Base-by-base conservation (phyloP, 2,329 filamentous ascomycete species). In the Colletotrichum sp. region DNA sequence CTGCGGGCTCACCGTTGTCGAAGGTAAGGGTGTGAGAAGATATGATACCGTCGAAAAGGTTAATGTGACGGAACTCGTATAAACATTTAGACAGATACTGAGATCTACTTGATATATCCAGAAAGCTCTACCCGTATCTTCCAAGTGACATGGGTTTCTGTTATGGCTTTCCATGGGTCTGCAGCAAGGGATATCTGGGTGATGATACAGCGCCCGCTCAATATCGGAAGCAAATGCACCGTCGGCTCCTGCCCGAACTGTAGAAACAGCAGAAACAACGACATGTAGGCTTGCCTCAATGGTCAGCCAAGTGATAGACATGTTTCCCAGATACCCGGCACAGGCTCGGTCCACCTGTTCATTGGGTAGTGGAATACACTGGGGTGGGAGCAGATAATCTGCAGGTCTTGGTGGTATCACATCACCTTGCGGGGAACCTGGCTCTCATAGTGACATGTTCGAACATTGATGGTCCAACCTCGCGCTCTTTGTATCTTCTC, bases 361-460 rank as follows among this genome's bases (percentile, higher is more conserved):
- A 52, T 52, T 52, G 43, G n/a, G 0, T 52, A 10, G 43, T 21
- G 43, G n/a, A 13, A 12, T n/a, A 21, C n/a, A 52, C 1, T 6
- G 12, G 43, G n/a, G 4, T 2, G 1, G n/a, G 12, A 3, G 0
- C n/a, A 48, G 6, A 0, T 4, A 21, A 6, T 21, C n/a, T 52
- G 43, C 43, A 52, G 43, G 43, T 52, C n/a, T 24, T 21, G 4
- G n/a, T 52, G 1, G n/a, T 0, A 52, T 5, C 43, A 13, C 7
- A 21, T 52, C 4, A 21, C 43, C 43, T 52, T 52, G 43, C 43
- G 43, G 43, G n/a, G 43, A 52, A 52, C n/a, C 43, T 52, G n/a
- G 43, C 43, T 21, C 2, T 8, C 10, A 52, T 10, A 21, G 38
- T 12, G 43, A 21, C n/a, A 24, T 52, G 3, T 21, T 52, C n/a